These are phyloP conservation scores for Alternaria brassicae DNA, from an alignment of 2,329 filamentous ascomycete genomes.

Conservation along the genomic window DNA sequence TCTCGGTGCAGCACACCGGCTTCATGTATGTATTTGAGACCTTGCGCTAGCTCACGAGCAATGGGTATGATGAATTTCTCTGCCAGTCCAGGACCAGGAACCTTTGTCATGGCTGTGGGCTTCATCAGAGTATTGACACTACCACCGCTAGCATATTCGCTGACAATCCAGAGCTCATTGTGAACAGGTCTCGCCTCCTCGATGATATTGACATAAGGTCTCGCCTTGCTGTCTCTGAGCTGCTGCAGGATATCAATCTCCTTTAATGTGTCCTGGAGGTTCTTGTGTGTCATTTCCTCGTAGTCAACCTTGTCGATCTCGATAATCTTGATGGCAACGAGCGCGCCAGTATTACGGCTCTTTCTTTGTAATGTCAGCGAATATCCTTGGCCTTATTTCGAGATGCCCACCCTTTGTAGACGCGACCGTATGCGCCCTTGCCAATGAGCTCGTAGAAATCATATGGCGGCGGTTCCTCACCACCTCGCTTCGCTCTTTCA, in stretches of 20 bases:
- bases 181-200: constrained; percentile 80
- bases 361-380: constrained; percentile 41
- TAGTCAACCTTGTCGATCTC: constrained; percentile 80
- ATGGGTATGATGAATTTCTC: constrained; percentile 70
- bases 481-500: constrained; percentile 66
- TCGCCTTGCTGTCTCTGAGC: constrained; percentile 74
- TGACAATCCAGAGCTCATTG: constrained; percentile 85
- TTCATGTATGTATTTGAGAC: constrained; percentile 69
- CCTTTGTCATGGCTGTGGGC: constrained; percentile 42
- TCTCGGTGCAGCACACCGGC: constrained; percentile 70
- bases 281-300: constrained; percentile 49
- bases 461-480: constrained; percentile 69
- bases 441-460: constrained; percentile 75
- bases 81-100: constrained; percentile 54
- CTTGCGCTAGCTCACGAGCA: constrained; percentile 68
- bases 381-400: background rate
- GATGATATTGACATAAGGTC: constrained; percentile 84
- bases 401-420: constrained; percentile 67
- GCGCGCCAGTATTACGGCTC: constrained; percentile 52
- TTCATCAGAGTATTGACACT: constrained; percentile 74
- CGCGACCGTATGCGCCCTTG: constrained; percentile 76
- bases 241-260: constrained; percentile 73
- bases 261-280: constrained; percentile 62
- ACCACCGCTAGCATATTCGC: constrained; percentile 84
- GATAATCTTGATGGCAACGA: constrained; percentile 83